Evolutionary conservation across 495 filamentous ascomycete species (phyloP).

Genomic region (Lasiosphaeriaceae sp.): DNA sequence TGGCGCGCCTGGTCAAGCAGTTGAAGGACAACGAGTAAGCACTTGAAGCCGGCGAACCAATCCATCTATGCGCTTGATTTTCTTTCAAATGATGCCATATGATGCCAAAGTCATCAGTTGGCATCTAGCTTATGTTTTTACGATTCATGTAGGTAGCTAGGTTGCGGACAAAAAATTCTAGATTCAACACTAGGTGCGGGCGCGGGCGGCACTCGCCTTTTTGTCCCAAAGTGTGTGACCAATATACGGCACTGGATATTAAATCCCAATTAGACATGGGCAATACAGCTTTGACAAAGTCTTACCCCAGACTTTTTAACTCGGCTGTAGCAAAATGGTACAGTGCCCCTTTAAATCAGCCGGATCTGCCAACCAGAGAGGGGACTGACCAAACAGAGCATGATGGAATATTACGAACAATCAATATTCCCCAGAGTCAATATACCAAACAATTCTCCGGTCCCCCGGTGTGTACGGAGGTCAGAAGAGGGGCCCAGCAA

Average conservation of each 20-base stretch:
- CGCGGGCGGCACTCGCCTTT: background rate
- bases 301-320: conserved; percentile 4
- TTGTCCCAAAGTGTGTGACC: background rate
- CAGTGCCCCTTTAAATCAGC: conserved; percentile 8
- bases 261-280: background rate
- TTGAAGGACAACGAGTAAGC: conserved; percentile 21
- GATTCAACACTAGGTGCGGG: background rate
- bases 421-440: conserved; percentile 1
- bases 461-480: background rate
- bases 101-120: no score
- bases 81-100: no score
- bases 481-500: no score
- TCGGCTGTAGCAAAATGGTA: background rate
- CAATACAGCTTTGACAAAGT: background rate
- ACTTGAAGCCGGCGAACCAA: background rate
- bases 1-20: conserved; percentile 11
- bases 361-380: background rate
- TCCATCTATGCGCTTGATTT: background rate
- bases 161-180: background rate
- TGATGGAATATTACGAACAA: background rate
- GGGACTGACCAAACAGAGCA: conserved; percentile 1
- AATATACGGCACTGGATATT: background rate
- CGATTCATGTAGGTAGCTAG: no score
- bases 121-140: no score
- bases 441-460: background rate